Evolutionary conservation across 2,329 filamentous ascomycete species (phyloP).

Genomic region (Arthrobotrys sinensis): DNA sequence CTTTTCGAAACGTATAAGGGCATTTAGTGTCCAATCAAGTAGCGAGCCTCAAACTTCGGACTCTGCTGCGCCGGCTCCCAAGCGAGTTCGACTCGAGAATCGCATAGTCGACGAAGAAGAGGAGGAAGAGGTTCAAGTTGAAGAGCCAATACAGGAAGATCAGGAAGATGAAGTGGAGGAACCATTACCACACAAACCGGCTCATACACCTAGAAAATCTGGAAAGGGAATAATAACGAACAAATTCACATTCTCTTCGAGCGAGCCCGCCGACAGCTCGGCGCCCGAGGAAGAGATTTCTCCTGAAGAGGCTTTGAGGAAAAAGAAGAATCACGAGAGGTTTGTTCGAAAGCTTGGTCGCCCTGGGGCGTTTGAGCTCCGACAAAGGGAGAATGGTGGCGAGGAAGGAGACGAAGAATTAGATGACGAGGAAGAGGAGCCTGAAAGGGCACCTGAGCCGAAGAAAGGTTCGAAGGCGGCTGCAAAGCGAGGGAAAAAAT

Average conservation of each 20-base stretch:
- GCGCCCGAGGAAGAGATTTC: constrained; percentile 34
- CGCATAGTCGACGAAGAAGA: constrained; percentile 24
- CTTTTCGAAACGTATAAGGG: constrained; percentile 54
- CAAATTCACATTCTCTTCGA: constrained; percentile 53
- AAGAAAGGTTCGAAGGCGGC: constrained; percentile 69
- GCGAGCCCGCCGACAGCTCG: constrained; percentile 7
- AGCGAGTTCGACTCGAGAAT: constrained; percentile 42
- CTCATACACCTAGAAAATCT: constrained; percentile 18
- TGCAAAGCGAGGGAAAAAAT: constrained; percentile 81
- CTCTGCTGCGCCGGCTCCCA: constrained; percentile 37
- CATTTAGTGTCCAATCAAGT: constrained; percentile 45
- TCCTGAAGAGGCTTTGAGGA: constrained; percentile 37
- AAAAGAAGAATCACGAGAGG: constrained; percentile 51
- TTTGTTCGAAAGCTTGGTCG: constrained; percentile 48
- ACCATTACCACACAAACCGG: constrained; percentile 27
- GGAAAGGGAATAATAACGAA: constrained; percentile 50
- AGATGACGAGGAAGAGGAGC: constrained; percentile 70
- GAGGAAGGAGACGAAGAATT: constrained; percentile 67
- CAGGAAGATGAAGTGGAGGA: constrained; percentile 22
- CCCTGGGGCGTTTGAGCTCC: constrained; percentile 35
- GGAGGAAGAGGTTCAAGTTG: neutral
- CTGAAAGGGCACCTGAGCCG: constrained; percentile 67
- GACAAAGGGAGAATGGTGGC: constrained; percentile 64
- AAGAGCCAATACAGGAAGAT: neutral
- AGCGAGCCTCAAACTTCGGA: constrained; percentile 35